Conservation (phyloP, 2,329 filamentous ascomycete genomes). For the Diatrype stigma region DNA sequence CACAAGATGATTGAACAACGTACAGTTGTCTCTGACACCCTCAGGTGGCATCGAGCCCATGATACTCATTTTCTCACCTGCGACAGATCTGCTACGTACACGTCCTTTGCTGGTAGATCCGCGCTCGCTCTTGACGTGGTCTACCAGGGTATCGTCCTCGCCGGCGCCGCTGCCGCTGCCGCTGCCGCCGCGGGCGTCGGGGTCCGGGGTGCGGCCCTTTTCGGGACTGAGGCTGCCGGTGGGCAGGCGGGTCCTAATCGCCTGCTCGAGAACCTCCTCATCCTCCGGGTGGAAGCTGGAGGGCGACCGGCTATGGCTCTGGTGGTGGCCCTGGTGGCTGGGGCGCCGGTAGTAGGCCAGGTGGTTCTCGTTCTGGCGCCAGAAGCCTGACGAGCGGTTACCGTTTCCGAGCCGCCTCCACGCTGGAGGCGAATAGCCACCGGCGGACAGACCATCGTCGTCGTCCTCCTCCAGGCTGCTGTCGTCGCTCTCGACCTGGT, state of each 20-base stretch:
- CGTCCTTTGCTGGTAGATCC: conserved; percentile 19
- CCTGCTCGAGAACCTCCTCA: conserved; percentile 44
- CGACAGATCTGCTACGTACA: conserved; percentile 12
- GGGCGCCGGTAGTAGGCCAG: conserved; percentile 40
- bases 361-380: conserved; percentile 53
- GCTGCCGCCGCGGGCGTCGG: conserved; percentile 22
- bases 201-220: conserved; percentile 47
- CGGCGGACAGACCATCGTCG: conserved; percentile 37
- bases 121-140: conserved; percentile 27
- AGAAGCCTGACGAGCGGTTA: conserved; percentile 55
- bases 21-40: conserved; percentile 46
- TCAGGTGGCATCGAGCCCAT: conserved; percentile 26
- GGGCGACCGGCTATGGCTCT: conserved; percentile 3
- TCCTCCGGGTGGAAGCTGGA: conserved; percentile 23
- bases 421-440: conserved; percentile 57
- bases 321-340: conserved; percentile 23
- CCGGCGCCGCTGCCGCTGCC: conserved; percentile 12
- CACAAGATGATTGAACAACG: too few species aligned
- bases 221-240: conserved; percentile 53
- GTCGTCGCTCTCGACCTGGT: conserved; percentile 36
- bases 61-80: conserved; percentile 19
- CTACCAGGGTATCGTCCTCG: conserved; percentile 35
- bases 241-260: conserved; percentile 52
- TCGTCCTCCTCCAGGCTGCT: conserved; percentile 35
- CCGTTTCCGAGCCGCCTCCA: conserved; percentile 60